Percentiles rank a stretch among this genome's conserved stretches.
These are phyloP conservation scores for Solanum tarijense DNA, from an alignment of 257 asterid species.

Conservation along the genomic window DNA sequence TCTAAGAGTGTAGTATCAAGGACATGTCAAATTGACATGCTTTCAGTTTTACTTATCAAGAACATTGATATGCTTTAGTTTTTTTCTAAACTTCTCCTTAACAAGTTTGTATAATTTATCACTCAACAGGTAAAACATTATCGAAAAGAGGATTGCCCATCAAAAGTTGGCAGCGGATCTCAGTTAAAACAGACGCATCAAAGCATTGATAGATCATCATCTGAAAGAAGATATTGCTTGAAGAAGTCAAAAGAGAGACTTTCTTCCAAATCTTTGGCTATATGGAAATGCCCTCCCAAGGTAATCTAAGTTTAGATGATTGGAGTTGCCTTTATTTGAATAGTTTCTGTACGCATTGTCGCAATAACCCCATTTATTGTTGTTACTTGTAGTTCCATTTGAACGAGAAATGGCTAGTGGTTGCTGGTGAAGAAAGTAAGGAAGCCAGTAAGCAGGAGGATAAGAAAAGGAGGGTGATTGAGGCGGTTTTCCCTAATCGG, in stretches of 20 bases:
- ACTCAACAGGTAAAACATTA: conserved; percentile 3
- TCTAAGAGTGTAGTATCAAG: not conserved
- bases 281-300: conserved; percentile 19
- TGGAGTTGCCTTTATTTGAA: not conserved
- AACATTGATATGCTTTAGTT: not conserved
- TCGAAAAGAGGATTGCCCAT: not conserved
- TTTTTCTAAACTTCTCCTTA: not conserved
- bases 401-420: conserved; percentile 22
- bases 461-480: conserved; percentile 6
- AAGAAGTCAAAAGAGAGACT: not conserved
- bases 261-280: conserved; percentile 2
- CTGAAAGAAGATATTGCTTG: too few relatives aligned
- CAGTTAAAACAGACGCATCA: not conserved
- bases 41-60: not conserved
- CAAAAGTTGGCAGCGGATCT: conserved; percentile 1
- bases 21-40: not conserved
- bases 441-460: conserved; percentile 11
- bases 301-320: conserved; percentile 3
- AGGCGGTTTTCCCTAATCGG: conserved; percentile 12
- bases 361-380: not conserved
- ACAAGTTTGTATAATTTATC: not conserved
- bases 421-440: conserved; percentile 45
- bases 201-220: too few relatives aligned
- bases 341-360: not conserved
- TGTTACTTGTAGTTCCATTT: conserved; percentile 17